Conservation (phyloP, 192 early-diverging fungal genomes). For the Allomyces javanicus region DNA sequence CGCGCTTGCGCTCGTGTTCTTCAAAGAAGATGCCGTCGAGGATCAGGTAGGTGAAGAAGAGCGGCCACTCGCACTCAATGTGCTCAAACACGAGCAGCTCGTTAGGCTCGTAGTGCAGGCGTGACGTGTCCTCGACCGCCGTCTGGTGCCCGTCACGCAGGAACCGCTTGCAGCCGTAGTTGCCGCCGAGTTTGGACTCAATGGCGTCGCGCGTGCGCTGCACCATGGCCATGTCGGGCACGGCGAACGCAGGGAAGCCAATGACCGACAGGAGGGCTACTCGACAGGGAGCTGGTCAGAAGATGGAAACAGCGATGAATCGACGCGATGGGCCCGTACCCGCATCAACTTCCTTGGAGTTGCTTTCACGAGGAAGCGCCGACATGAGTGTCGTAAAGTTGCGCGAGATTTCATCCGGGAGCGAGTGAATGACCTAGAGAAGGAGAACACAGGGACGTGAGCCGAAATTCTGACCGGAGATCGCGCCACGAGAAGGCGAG, state of each 20-base stretch:
- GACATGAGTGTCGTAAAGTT: slow-evolving; percentile 60
- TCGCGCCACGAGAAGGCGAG: not conserved
- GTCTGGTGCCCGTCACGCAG: slow-evolving; percentile 74
- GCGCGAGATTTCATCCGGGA: slow-evolving; percentile 68
- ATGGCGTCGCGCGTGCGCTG: slow-evolving; percentile 49
- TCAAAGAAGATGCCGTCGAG: slow-evolving; percentile 57
- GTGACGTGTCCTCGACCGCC: slow-evolving; percentile 48
- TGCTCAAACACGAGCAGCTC: slow-evolving; percentile 67
- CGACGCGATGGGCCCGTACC: not conserved
- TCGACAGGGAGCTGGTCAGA: not conserved
- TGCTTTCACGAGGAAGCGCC: slow-evolving; percentile 62
- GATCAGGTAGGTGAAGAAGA: slow-evolving; percentile 76
- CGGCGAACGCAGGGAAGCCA: slow-evolving; percentile 75
- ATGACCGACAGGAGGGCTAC: slow-evolving; percentile 56
- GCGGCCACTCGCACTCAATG: slow-evolving; percentile 75
- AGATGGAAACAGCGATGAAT: not conserved
- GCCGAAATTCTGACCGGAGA: too few relatives aligned
- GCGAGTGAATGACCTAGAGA: slow-evolving; percentile 49
- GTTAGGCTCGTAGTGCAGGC: slow-evolving; percentile 59
- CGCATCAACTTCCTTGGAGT: slow-evolving; percentile 70
- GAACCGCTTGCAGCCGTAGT: slow-evolving; percentile 68
- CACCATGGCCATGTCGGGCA: slow-evolving; percentile 41
- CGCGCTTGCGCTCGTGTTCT: slow-evolving; percentile 39
- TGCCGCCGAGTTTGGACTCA: slow-evolving; percentile 57
- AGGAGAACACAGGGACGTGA: too few relatives aligned